These are phyloP conservation scores for Sesbania bispinosa DNA, from an alignment of 306 rosid species.

Conservation along the genomic window DNA sequence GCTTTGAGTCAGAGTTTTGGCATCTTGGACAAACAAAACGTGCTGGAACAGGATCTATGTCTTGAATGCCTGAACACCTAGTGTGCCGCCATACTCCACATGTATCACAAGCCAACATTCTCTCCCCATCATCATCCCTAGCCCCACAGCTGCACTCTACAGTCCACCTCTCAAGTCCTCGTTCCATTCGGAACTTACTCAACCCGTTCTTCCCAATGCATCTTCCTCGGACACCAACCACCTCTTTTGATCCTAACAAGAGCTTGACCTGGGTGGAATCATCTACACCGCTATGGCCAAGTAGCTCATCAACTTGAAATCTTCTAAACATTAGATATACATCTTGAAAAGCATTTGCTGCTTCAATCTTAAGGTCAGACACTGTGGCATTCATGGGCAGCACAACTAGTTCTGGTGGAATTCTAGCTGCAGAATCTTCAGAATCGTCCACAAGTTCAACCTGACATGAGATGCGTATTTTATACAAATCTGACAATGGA, in stretches of 20 bases:
- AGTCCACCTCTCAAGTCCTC: constrained; percentile 94
- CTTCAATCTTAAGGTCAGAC: constrained; percentile 67
- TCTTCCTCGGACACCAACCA: constrained; percentile 59
- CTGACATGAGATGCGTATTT: constrained; percentile 50
- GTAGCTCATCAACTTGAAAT: constrained; percentile 69
- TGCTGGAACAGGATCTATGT: constrained; percentile 63
- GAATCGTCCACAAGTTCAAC: constrained; percentile 61
- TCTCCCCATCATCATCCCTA: constrained; percentile 93
- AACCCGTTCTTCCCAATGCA: constrained; percentile 61
- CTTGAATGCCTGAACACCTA: constrained; percentile 71
- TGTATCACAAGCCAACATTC: constrained; percentile 87
- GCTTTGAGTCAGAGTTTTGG: constrained; percentile 32
- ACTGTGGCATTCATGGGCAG: constrained; percentile 58
- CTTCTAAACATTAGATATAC: constrained; percentile 66
- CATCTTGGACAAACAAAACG: constrained; percentile 70
- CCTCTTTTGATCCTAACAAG: constrained; percentile 51
- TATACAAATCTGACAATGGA: constrained; percentile 25
- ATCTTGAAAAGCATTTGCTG: constrained; percentile 78
- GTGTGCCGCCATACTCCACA: constrained; percentile 96
- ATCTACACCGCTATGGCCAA: constrained; percentile 62
- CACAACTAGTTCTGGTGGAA: constrained; percentile 69
- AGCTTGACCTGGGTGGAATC: constrained; percentile 65
- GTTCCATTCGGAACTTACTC: constrained; percentile 79
- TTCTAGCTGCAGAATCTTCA: constrained; percentile 41
- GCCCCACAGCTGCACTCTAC: constrained; percentile 94